Evolutionary conservation across 768 basidiomycete species (phyloP).

Genomic region (Naganishia friedmannii): DNA sequence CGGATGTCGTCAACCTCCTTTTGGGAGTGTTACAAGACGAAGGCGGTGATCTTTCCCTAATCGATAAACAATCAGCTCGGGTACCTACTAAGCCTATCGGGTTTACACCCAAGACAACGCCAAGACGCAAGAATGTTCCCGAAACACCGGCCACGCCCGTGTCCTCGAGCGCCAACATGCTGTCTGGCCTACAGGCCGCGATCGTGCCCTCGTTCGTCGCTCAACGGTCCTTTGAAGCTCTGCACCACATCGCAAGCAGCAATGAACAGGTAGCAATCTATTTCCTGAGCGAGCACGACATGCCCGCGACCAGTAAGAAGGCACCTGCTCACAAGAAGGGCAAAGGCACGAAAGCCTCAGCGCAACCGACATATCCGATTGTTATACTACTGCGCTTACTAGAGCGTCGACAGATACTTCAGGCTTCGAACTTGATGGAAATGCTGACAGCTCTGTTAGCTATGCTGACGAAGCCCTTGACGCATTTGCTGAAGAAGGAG

Average conservation of each 20-base stretch:
- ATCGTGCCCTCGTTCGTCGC: slow-evolving; percentile 87
- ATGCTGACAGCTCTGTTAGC: slow-evolving; percentile 83
- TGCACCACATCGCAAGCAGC: slow-evolving; percentile 78
- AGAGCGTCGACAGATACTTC: slow-evolving; percentile 78
- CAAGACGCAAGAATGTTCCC: slow-evolving; percentile 55
- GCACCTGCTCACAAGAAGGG: slow-evolving; percentile 64
- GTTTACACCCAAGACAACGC: slow-evolving; percentile 64
- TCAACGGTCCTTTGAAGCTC: slow-evolving; percentile 86
- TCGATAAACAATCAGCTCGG: slow-evolving; percentile 67
- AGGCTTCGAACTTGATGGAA: slow-evolving; percentile 87
- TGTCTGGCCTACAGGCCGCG: slow-evolving; percentile 59
- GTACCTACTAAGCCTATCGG: slow-evolving; percentile 83
- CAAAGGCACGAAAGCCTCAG: slow-evolving; percentile 83
- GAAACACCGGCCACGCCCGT: slow-evolving; percentile 39
- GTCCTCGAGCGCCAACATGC: slow-evolving; percentile 54
- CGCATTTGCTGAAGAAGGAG: slow-evolving; percentile 11
- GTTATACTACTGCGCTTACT: slow-evolving; percentile 82
- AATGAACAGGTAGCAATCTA: slow-evolving; percentile 83
- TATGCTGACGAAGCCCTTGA: slow-evolving; percentile 78
- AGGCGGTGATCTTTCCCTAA: slow-evolving; percentile 81
- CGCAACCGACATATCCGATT: slow-evolving; percentile 84
- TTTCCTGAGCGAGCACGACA: slow-evolving; percentile 93
- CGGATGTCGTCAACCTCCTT: slow-evolving; percentile 88
- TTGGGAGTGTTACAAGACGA: slow-evolving; percentile 94
- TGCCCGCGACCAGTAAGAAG: slow-evolving; percentile 60